These are phyloP conservation scores for Malassezia caprae DNA, from an alignment of 1,284 basidiomycete species.

Conservation along the genomic window DNA sequence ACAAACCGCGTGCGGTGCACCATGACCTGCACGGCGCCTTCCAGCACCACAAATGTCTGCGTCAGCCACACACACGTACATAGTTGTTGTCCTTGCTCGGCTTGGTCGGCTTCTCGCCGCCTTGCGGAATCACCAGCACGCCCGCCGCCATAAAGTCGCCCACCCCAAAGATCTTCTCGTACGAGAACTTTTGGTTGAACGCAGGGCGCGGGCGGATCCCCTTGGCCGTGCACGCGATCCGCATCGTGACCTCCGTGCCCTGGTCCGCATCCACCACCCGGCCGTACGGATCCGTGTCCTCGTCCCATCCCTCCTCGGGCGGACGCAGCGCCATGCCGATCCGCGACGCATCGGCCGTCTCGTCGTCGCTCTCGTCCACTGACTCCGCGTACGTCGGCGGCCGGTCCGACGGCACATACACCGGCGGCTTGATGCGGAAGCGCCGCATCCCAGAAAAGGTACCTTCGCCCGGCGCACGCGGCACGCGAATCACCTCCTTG, in stretches of 20 bases:
- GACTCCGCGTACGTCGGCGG: background rate
- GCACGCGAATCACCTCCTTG: conserved; percentile 67
- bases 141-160: conserved; percentile 83
- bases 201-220: conserved; percentile 57
- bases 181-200: conserved; percentile 61
- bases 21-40: conserved; percentile 72
- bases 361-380: background rate
- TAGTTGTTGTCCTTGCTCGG: conserved; percentile 87
- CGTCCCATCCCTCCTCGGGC: conserved; percentile 68
- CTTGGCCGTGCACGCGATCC: conserved; percentile 64
- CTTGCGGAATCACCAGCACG: conserved; percentile 67
- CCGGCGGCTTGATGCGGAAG: conserved; percentile 1
- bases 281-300: conserved; percentile 61
- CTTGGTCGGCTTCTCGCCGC: conserved; percentile 72
- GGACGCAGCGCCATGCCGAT: conserved; percentile 35
- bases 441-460: conserved; percentile 39
- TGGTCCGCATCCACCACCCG: conserved; percentile 62
- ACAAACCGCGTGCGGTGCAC: conserved; percentile 69
- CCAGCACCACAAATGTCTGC: conserved; percentile 34
- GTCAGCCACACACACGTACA: conserved; percentile 55
- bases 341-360: conserved; percentile 38
- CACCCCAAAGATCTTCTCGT: conserved; percentile 91
- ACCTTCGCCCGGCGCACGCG: conserved; percentile 56
- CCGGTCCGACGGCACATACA: background rate
- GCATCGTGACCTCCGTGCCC: conserved; percentile 58